A percentile compares a stretch with the other conserved stretches of the same genome.
Conservation (phyloP, 2,329 filamentous ascomycete species). For the Calonectria multiphialidica region DNA sequence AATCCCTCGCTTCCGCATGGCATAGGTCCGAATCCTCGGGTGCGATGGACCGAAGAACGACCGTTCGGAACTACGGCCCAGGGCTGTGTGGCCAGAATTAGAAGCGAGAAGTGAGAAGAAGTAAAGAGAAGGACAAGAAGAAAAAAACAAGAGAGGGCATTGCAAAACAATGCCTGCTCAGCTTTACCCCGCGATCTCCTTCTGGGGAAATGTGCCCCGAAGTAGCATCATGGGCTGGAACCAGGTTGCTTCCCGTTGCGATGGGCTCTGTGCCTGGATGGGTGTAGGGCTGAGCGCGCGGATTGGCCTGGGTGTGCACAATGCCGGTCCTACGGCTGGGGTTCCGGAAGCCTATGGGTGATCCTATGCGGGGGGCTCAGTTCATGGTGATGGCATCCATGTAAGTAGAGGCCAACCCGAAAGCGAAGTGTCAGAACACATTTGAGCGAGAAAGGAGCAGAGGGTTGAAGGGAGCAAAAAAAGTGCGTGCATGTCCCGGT, state of each 20-base stretch:
- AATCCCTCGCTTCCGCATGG: background rate
- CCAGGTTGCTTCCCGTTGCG: slow-evolving; percentile 10
- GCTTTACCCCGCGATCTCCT: slow-evolving; percentile 17
- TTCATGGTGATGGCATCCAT: background rate
- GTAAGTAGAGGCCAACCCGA: background rate
- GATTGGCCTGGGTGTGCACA: slow-evolving; percentile 4
- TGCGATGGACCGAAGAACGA: slow-evolving; percentile 1
- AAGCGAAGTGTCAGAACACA: background rate
- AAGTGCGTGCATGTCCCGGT: background rate
- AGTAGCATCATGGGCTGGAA: background rate
- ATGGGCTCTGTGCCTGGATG: background rate
- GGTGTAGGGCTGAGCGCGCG: slow-evolving; percentile 11
- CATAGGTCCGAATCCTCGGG: background rate
- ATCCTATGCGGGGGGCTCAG: slow-evolving; percentile 13
- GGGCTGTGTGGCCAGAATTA: background rate
- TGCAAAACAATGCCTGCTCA: background rate
- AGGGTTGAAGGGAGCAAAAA: background rate
- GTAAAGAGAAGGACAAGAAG: background rate
- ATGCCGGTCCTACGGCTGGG: slow-evolving; percentile 1
- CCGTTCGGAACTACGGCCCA: slow-evolving; percentile 7
- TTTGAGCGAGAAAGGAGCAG: background rate
- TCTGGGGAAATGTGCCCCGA: slow-evolving; percentile 5
- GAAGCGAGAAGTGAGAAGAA: background rate
- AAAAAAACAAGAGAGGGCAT: background rate
- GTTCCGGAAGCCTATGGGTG: slow-evolving; percentile 12